Conservation (phyloP, 177 flowering plant genomes). For the Vitis hybrid region DNA sequence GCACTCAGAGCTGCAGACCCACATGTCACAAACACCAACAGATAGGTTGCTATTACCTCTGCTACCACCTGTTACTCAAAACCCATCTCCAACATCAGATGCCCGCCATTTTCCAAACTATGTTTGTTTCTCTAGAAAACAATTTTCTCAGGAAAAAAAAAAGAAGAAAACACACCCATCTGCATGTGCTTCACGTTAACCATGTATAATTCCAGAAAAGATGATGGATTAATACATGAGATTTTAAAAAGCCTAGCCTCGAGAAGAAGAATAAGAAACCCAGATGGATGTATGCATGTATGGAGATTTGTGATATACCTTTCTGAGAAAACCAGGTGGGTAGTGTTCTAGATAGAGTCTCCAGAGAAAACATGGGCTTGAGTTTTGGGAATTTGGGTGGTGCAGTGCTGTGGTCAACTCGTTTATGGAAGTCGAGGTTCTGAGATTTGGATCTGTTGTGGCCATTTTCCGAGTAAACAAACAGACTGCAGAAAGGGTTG, state of each 20-base stretch:
- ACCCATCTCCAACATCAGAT: not conserved
- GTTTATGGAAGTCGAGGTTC: not conserved
- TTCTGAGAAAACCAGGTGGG: conserved; percentile 43
- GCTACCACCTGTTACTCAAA: conserved; percentile 50
- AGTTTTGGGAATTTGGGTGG: conserved; percentile 7
- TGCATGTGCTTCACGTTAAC: no score
- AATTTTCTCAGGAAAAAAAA: not conserved
- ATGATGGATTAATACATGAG: not conserved
- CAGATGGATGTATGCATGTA: not conserved
- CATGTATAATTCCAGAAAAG: no score
- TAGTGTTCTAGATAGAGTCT: conserved; percentile 21
- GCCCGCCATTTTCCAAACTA: not conserved
- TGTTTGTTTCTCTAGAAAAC: not conserved
- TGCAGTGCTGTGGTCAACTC: conserved; percentile 10
- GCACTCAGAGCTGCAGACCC: conserved; percentile 59
- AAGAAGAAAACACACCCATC: no score
- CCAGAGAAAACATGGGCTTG: not conserved
- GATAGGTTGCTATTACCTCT: conserved; percentile 62
- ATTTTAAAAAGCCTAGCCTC: not conserved
- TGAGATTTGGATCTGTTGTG: conserved; percentile 6
- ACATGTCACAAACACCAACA: conserved; percentile 74
- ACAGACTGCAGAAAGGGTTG: not conserved
- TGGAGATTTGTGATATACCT: conserved; percentile 25
- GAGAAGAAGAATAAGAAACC: not conserved
- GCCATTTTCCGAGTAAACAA: conserved; percentile 1